Conservation (phyloP, 257 asterid genomes). For the Solanum chiquidenum region DNA sequence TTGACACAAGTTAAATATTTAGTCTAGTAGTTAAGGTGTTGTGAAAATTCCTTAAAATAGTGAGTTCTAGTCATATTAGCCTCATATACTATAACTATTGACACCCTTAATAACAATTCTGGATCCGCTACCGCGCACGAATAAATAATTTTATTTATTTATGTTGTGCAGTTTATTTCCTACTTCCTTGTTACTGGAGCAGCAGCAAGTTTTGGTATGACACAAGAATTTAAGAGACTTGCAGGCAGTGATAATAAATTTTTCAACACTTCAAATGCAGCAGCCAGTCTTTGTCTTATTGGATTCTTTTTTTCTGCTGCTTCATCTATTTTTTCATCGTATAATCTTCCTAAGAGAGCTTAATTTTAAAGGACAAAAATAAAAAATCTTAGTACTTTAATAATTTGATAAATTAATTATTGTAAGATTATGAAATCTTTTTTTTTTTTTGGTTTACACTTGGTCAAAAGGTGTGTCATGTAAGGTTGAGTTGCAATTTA, state of each 20-base stretch:
- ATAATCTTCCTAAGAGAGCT: constrained; percentile 34
- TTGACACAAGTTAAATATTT: no score
- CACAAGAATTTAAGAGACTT: constrained; percentile 12
- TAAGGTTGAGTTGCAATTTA: neutral
- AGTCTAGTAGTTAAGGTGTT: no score
- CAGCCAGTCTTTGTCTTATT: constrained; percentile 35
- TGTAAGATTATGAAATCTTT: neutral
- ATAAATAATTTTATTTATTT: neutral
- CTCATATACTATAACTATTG: no score
- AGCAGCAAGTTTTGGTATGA: constrained; percentile 38
- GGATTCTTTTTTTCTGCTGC: constrained; percentile 24
- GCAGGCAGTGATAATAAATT: neutral
- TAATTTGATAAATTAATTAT: neutral
- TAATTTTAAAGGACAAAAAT: neutral
- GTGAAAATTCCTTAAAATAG: no score
- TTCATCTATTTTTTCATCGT: constrained; percentile 36
- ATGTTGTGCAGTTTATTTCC: constrained; percentile 17
- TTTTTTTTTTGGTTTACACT: neutral
- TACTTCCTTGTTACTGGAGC: constrained; percentile 26
- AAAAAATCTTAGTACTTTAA: neutral
- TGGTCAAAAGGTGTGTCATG: neutral
- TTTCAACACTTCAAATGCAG: constrained; percentile 21
- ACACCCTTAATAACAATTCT: no score
- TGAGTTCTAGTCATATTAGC: no score
- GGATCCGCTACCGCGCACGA: no score